These are phyloP conservation scores for Calamus simplicifolius DNA, from an alignment of 176 grass and related monocot species.

Conservation along the genomic window DNA sequence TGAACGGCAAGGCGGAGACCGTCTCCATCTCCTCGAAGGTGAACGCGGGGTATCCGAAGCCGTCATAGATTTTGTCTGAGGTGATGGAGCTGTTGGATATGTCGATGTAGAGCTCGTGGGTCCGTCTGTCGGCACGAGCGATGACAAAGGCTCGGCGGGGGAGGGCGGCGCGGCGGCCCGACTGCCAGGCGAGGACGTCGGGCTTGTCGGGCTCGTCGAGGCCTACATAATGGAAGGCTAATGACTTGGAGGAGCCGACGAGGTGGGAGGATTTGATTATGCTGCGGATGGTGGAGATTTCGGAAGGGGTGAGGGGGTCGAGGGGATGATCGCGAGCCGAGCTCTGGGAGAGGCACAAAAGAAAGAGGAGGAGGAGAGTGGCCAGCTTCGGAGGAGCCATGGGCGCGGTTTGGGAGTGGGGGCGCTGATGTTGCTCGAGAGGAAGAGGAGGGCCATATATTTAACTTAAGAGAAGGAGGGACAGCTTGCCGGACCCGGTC, in stretches of 20 bases:
- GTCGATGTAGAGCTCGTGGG: conserved; percentile 15
- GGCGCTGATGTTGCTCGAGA: too few species aligned
- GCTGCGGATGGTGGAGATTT: conserved; percentile 24
- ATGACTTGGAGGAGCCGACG: conserved; percentile 11
- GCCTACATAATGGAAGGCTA: conserved; percentile 71
- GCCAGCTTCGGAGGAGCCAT: too few species aligned
- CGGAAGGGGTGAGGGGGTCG: conserved; percentile 40
- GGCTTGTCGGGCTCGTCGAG: conserved; percentile 78
- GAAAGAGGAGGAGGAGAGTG: conserved; percentile 4
- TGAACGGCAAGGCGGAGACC: conserved; percentile 9
- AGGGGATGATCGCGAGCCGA: conserved; percentile 25
- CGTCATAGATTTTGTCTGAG: not conserved
- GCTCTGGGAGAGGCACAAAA: conserved; percentile 15
- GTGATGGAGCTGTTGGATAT: conserved; percentile 1
- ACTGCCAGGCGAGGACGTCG: conserved; percentile 21
- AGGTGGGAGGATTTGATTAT: conserved; percentile 30
- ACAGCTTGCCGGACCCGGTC: too few species aligned
- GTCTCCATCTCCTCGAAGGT: conserved; percentile 10
- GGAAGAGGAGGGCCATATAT: too few species aligned
- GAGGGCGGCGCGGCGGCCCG: not conserved
- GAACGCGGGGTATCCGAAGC: conserved; percentile 11
- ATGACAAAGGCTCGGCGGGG: conserved; percentile 35
- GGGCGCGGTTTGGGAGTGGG: too few species aligned
- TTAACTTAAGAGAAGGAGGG: too few species aligned
- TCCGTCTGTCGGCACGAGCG: not conserved